phyloP scores from a whole-genome alignment of 345 rosid species.

The Gossypium stocksii region DNA sequence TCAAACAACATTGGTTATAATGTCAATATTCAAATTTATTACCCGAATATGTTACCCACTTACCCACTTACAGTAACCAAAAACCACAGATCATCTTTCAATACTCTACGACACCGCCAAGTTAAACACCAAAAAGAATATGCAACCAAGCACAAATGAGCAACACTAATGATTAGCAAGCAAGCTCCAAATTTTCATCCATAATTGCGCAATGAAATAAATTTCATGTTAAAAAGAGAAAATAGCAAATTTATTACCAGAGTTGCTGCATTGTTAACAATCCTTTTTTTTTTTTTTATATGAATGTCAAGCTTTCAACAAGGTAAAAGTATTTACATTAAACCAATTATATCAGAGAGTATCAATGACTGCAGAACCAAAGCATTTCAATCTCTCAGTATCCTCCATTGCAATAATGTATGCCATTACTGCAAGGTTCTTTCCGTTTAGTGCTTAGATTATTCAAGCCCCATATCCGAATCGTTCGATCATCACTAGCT shows the following conservation, averaged over 20 bases:
- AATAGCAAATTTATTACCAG: constrained; percentile 38
- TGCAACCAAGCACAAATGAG: neutral
- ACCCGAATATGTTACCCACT: too few relatives aligned
- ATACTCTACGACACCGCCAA: neutral
- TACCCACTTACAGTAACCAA: neutral
- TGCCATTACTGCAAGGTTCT: constrained; percentile 34
- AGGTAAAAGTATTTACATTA: constrained; percentile 40
- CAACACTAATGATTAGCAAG: neutral
- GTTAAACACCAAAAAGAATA: neutral
- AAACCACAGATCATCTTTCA: neutral
- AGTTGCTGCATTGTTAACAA: constrained; percentile 29
- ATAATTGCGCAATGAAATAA: neutral
- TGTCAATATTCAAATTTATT: too few relatives aligned
- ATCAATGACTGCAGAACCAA: constrained; percentile 9
- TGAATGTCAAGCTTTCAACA: constrained; percentile 33
- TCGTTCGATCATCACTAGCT: constrained; percentile 63
- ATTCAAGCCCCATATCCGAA: constrained; percentile 60
- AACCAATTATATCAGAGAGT: constrained; percentile 30
- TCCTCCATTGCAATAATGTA: constrained; percentile 43
- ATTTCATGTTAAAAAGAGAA: constrained; percentile 10
- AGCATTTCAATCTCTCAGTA: constrained; percentile 18
- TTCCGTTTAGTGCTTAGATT: constrained; percentile 25
- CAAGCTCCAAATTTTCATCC: neutral
- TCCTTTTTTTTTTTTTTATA: constrained; percentile 28
- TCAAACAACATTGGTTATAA: too few relatives aligned